Conservation (phyloP, 148 eudicot genomes). For the Camellia lanceoleosa region DNA sequence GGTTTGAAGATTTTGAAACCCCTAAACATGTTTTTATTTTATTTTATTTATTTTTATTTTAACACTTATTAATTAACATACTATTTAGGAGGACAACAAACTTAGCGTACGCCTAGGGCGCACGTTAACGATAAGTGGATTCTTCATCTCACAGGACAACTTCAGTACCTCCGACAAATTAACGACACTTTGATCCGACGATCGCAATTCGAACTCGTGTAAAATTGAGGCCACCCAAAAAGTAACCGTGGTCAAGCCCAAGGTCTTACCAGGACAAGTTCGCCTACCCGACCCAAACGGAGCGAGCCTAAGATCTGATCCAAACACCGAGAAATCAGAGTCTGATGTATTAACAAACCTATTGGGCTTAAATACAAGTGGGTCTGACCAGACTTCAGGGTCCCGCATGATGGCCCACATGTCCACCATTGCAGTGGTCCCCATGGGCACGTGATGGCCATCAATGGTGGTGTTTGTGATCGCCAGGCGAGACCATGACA, state of each 20-base stretch:
- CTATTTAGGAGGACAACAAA: background rate
- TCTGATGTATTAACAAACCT: constrained; percentile 25
- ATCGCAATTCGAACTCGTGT: constrained; percentile 55
- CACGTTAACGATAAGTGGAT: constrained; percentile 46
- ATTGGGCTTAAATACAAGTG: constrained; percentile 43
- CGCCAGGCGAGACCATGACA: constrained; percentile 73
- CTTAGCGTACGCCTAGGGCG: constrained; percentile 30
- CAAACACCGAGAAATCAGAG: constrained; percentile 38
- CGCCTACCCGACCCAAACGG: constrained; percentile 86
- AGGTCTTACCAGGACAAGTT: constrained; percentile 71
- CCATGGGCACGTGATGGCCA: constrained; percentile 57
- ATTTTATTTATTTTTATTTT: background rate
- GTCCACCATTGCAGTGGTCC: constrained; percentile 73
- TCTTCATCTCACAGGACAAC: constrained; percentile 83
- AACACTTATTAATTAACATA: background rate
- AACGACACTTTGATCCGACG: constrained; percentile 17
- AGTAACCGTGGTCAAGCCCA: constrained; percentile 64
- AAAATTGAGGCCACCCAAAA: constrained; percentile 69
- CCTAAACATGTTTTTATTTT: background rate
- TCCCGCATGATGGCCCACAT: constrained; percentile 71
- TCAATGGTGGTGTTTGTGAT: constrained; percentile 47
- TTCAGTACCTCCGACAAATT: constrained; percentile 62
- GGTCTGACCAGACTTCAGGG: constrained; percentile 53
- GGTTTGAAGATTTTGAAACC: too few relatives aligned
- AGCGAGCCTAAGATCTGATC: constrained; percentile 73